These are phyloP conservation scores for Pichia californica DNA, from an alignment of 805 yeast genomes.

Conservation along the genomic window DNA sequence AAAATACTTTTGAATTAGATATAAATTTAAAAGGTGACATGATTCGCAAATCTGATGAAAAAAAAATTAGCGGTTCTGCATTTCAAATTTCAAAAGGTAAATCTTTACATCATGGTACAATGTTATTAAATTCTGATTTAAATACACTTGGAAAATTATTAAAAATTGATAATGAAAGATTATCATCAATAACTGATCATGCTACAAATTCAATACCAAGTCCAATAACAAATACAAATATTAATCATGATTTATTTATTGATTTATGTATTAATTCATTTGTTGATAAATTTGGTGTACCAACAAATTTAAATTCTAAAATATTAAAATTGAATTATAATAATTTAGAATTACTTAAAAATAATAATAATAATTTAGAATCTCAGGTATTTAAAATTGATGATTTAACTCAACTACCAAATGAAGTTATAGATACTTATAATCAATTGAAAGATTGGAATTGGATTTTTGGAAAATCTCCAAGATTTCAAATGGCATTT, in stretches of 20 bases:
- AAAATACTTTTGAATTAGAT: slow-evolving; percentile 23
- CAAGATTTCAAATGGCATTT: slow-evolving; percentile 60
- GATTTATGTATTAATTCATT: slow-evolving; percentile 38
- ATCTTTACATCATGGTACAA: slow-evolving; percentile 94
- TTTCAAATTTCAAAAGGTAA: slow-evolving; percentile 75
- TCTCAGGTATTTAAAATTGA: slow-evolving; percentile 23
- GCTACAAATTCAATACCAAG: slow-evolving; percentile 73
- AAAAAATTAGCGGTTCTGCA: slow-evolving; percentile 89
- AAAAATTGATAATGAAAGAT: slow-evolving; percentile 24
- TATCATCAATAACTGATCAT: slow-evolving; percentile 19
- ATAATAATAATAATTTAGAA: slow-evolving; percentile 7
- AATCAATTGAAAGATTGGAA: slow-evolving; percentile 49
- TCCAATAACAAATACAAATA: slow-evolving; percentile 60
- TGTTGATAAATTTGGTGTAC: slow-evolving; percentile 25
- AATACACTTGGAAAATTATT: slow-evolving; percentile 54
- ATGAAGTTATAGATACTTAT: slow-evolving; percentile 36
- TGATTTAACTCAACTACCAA: slow-evolving; percentile 21
- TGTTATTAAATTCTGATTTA: slow-evolving; percentile 68
- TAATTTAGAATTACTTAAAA: slow-evolving; percentile 11
- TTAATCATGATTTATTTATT: slow-evolving; percentile 41
- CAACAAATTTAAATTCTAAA: slow-evolving; percentile 11
- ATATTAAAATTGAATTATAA: slow-evolving; percentile 6
- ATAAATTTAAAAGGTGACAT: slow-evolving; percentile 82
- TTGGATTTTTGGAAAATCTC: slow-evolving; percentile 76
- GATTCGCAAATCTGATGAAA: slow-evolving; percentile 35